These are phyloP conservation scores for Zasmidium cellare DNA, from an alignment of 2,329 filamentous ascomycete genomes.

Conservation along the genomic window DNA sequence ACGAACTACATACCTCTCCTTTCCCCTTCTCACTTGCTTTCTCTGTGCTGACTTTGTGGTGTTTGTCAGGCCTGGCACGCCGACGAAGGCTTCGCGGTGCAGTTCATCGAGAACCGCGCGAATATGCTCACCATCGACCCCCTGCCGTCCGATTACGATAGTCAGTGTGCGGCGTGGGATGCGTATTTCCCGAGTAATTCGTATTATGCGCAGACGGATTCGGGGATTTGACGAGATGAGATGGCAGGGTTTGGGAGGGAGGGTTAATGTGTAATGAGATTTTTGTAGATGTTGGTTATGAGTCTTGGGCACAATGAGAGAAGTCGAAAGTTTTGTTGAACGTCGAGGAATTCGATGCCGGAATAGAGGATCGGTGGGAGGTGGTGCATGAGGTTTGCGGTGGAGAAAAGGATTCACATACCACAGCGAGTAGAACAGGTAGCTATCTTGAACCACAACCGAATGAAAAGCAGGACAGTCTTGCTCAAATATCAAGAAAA, in stretches of 20 bases:
- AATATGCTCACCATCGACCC: conserved; percentile 27
- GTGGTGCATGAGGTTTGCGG: too few relatives aligned
- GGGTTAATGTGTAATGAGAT: conserved; percentile 3
- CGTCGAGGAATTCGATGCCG: too few relatives aligned
- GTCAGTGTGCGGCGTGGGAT: conserved; percentile 33
- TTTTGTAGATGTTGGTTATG: not conserved
- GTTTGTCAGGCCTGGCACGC: conserved; percentile 31
- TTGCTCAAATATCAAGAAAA: too few relatives aligned
- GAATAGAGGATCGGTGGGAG: too few relatives aligned
- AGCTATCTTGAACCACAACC: too few relatives aligned
- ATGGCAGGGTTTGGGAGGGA: not conserved
- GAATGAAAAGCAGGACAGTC: too few relatives aligned
- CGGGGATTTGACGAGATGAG: conserved; percentile 32
- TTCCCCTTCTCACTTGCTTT: not conserved
- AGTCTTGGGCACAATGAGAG: too few relatives aligned
- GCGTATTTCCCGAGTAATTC: conserved; percentile 26
- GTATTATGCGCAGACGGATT: conserved; percentile 32
- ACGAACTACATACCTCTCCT: too few relatives aligned
- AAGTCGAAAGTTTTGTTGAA: too few relatives aligned
- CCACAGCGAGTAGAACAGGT: too few relatives aligned
- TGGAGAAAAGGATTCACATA: too few relatives aligned
- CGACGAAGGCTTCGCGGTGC: conserved; percentile 34
- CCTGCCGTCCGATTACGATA: conserved; percentile 26
- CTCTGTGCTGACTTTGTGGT: conserved; percentile 1
- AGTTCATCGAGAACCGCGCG: conserved; percentile 33